Conservation (phyloP, 371 early-diverging fungal genomes). For the Mucor irregularis region DNA sequence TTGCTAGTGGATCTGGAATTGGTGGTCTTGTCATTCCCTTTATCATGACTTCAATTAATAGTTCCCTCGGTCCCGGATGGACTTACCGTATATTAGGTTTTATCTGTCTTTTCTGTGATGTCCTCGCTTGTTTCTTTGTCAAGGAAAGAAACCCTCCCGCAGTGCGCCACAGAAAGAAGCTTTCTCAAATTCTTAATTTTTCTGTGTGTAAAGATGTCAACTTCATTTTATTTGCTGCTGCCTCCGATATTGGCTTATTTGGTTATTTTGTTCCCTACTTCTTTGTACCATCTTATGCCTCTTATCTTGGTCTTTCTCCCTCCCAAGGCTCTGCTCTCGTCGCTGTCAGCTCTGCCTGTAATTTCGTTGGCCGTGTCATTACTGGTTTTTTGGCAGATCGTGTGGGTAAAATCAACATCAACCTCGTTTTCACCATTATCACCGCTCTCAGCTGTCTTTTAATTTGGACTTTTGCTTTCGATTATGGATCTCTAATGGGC, state of each 20-base stretch:
- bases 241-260: slow-evolving; percentile 44
- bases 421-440: slow-evolving; percentile 31
- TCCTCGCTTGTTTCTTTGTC: slow-evolving; percentile 37
- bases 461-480: slow-evolving; percentile 54
- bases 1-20: slow-evolving; percentile 76
- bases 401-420: slow-evolving; percentile 47
- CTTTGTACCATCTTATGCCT: slow-evolving; percentile 48
- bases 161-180: slow-evolving; percentile 16
- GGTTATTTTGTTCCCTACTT: slow-evolving; percentile 68
- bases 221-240: slow-evolving; percentile 44
- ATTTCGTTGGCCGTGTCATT: slow-evolving; percentile 61
- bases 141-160: slow-evolving; percentile 29
- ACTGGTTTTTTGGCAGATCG: slow-evolving; percentile 47
- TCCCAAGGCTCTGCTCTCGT: slow-evolving; percentile 33
- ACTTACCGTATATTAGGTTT: slow-evolving; percentile 59
- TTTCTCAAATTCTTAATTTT: slow-evolving; percentile 46
- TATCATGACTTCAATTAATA: slow-evolving; percentile 59
- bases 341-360: slow-evolving; percentile 49
- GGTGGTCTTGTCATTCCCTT: slow-evolving; percentile 76
- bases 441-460: slow-evolving; percentile 39
- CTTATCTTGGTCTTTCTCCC: slow-evolving; percentile 28
- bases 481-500: slow-evolving; percentile 38
- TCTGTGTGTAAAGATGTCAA: slow-evolving; percentile 43
- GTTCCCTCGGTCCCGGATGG: slow-evolving; percentile 56
- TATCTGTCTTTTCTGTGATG: slow-evolving; percentile 41